These are phyloP conservation scores for Botryotinia globosa DNA, from an alignment of 2,329 filamentous ascomycete species.

Conservation along the genomic window DNA sequence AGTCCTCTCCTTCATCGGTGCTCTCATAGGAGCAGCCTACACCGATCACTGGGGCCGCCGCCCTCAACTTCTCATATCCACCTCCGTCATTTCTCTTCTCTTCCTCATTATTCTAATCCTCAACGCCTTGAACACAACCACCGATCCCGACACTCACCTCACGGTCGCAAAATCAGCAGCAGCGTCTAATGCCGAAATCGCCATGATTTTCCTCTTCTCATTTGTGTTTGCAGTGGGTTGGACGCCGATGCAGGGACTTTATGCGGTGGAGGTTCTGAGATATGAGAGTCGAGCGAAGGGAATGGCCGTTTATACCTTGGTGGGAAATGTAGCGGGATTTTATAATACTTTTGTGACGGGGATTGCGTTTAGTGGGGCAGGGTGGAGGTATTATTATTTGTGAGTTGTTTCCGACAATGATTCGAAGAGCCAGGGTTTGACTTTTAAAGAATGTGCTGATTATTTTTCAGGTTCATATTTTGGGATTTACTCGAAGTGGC, in stretches of 20 bases:
- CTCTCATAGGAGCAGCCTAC: constrained; percentile 27
- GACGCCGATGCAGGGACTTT: constrained; percentile 50
- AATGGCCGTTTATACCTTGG: constrained; percentile 15
- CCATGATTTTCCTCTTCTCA: constrained; percentile 53
- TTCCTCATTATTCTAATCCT: constrained; percentile 37
- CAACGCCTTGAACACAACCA: constrained; percentile 47
- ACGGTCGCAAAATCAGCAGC: constrained; percentile 23
- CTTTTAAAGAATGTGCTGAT: not conserved
- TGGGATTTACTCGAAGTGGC: constrained; percentile 16
- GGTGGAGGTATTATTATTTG: constrained; percentile 20
- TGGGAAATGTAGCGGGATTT: constrained; percentile 16
- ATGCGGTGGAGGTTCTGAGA: constrained; percentile 47
- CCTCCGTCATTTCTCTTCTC: constrained; percentile 25
- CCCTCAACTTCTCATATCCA: constrained; percentile 47
- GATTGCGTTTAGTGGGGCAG: constrained; percentile 10
- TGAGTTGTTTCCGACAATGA: too few species aligned
- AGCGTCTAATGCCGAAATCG: constrained; percentile 47
- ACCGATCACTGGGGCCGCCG: constrained; percentile 36
- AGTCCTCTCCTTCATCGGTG: constrained; percentile 40
- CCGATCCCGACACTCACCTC: constrained; percentile 27
- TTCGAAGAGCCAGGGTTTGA: too few species aligned
- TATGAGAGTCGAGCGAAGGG: constrained; percentile 19
- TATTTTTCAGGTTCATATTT: not conserved
- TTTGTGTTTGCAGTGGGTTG: constrained; percentile 52
- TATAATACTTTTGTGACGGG: constrained; percentile 20